Evolutionary conservation across 1,139 yeast genomes (phyloP).

Genomic region (Hyphopichia khmerensis): DNA sequence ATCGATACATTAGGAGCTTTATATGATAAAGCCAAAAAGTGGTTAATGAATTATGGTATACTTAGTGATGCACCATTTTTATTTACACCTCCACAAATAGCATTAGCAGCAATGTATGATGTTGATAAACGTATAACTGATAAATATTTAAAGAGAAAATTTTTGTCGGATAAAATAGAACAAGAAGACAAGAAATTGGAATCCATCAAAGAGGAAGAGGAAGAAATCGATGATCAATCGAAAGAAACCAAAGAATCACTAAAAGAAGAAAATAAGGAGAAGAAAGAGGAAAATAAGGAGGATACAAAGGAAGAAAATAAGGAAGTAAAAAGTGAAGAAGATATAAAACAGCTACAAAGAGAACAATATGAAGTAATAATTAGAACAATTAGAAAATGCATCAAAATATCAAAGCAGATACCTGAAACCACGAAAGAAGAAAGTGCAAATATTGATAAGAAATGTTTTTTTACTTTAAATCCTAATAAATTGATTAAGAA

Average conservation of each 20-base stretch:
- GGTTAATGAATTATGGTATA: slow-evolving; percentile 61
- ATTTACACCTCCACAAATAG: slow-evolving; percentile 93
- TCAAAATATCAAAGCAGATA: slow-evolving; percentile 33
- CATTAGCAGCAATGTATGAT: slow-evolving; percentile 77
- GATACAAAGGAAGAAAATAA: background rate
- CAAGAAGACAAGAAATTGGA: slow-evolving; percentile 11
- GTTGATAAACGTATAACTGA: slow-evolving; percentile 64
- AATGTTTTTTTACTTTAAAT: slow-evolving; percentile 11
- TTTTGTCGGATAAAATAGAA: slow-evolving; percentile 23
- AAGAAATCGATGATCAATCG: background rate
- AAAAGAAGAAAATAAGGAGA: slow-evolving; percentile 7
- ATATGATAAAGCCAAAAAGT: slow-evolving; percentile 67
- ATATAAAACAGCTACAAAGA: slow-evolving; percentile 6
- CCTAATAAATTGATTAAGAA: slow-evolving; percentile 17
- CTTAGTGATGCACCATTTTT: slow-evolving; percentile 74
- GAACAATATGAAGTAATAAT: slow-evolving; percentile 45
- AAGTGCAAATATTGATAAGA: slow-evolving; percentile 52
- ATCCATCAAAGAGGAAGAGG: slow-evolving; percentile 11
- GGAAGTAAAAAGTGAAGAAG: slow-evolving; percentile 5
- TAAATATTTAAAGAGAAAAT: slow-evolving; percentile 62
- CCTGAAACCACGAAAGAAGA: slow-evolving; percentile 54
- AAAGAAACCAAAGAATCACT: slow-evolving; percentile 6
- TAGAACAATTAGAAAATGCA: slow-evolving; percentile 48
- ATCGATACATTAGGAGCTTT: slow-evolving; percentile 49
- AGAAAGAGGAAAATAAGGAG: slow-evolving; percentile 5